These are phyloP conservation scores for Populus tremula DNA, from an alignment of 345 rosid species.

Conservation along the genomic window DNA sequence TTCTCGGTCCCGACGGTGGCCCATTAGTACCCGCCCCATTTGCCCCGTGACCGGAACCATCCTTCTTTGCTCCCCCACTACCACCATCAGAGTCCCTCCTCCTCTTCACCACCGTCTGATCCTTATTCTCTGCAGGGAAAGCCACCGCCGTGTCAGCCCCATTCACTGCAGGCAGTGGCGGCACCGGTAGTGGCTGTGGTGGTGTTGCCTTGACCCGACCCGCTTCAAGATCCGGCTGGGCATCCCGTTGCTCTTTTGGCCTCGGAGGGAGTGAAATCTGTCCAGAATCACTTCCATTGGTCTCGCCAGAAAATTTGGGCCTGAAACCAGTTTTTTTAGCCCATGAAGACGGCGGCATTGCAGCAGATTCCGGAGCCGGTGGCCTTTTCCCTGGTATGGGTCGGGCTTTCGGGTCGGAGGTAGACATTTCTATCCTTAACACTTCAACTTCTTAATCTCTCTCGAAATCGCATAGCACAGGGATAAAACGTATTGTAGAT, in stretches of 20 bases:
- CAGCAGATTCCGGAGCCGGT: conserved; percentile 67
- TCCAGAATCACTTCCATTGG: conserved; percentile 74
- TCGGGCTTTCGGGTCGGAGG: conserved; percentile 64
- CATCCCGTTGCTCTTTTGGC: conserved; percentile 40
- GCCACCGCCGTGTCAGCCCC: conserved; percentile 21
- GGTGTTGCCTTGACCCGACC: conserved; percentile 37
- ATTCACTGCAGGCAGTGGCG: conserved; percentile 15
- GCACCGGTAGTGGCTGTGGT: background rate
- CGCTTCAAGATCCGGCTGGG: conserved; percentile 71
- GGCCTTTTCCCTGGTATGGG: conserved; percentile 72
- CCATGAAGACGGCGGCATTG: conserved; percentile 91
- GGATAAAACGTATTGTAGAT: conserved; percentile 16
- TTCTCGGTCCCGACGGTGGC: conserved; percentile 39
- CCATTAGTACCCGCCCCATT: conserved; percentile 44
- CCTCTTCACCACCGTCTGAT: conserved; percentile 65
- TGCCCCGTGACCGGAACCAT: conserved; percentile 39
- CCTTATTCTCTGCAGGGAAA: conserved; percentile 36
- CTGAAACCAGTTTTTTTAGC: conserved; percentile 90
- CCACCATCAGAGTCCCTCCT: conserved; percentile 77
- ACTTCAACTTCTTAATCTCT: conserved; percentile 12
- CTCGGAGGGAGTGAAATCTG: conserved; percentile 52
- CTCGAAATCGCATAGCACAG: background rate
- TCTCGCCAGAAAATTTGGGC: conserved; percentile 93
- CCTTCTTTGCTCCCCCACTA: conserved; percentile 35
- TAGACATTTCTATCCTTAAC: conserved; percentile 44